Evolutionary conservation across 352 stramenopile genomes (phyloP).

Genomic region (Globisporangium barbulae): DNA sequence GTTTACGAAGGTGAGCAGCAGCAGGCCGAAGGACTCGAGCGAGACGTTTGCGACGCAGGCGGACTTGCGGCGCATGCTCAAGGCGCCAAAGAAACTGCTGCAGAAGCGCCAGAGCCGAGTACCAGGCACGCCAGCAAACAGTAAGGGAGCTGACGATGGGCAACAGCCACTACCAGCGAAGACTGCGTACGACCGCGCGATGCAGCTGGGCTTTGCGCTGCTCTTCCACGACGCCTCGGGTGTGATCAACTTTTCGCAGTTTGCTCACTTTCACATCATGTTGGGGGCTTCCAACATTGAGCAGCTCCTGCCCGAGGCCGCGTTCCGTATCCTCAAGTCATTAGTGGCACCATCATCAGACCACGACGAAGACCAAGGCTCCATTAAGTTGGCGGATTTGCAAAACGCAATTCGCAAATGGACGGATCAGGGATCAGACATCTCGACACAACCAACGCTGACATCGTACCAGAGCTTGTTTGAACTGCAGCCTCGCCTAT

Average conservation of each 20-base stretch:
- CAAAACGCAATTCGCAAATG: slow-evolving; percentile 41
- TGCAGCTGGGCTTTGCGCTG: slow-evolving; percentile 59
- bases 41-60: slow-evolving; percentile 62
- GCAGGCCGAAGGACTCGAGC: slow-evolving; percentile 25
- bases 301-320: slow-evolving; percentile 69
- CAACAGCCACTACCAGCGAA: slow-evolving; percentile 16
- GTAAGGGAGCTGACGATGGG: background rate
- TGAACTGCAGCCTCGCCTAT: slow-evolving; percentile 33
- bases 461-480: slow-evolving; percentile 38
- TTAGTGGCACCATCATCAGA: slow-evolving; percentile 17
- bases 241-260: slow-evolving; percentile 86
- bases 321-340: slow-evolving; percentile 71
- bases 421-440: slow-evolving; percentile 7
- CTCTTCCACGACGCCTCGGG: slow-evolving; percentile 71
- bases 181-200: slow-evolving; percentile 44
- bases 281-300: slow-evolving; percentile 64
- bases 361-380: slow-evolving; percentile 24
- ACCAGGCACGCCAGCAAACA: slow-evolving; percentile 7
- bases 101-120: slow-evolving; percentile 23
- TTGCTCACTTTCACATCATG: slow-evolving; percentile 87
- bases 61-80: slow-evolving; percentile 60
- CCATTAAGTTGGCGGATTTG: slow-evolving; percentile 54
- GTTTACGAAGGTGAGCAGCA: slow-evolving; percentile 63
- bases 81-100: slow-evolving; percentile 31
- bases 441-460: background rate